A percentile compares a stretch with the other conserved stretches of the same genome.
phyloP scores from a whole-genome alignment of 805 yeast genomes.

The Candida coleopterorum region DNA sequence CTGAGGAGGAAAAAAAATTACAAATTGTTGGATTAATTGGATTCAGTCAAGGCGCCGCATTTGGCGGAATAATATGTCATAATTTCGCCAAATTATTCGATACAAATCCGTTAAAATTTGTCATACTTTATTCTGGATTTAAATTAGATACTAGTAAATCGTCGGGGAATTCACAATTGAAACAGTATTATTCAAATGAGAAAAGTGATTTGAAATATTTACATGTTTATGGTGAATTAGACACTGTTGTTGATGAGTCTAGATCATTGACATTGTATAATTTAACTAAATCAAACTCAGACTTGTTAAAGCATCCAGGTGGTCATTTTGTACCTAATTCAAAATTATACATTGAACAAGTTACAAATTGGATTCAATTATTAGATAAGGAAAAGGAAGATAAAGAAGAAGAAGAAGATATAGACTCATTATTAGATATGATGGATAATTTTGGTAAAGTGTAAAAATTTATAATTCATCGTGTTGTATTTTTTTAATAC shows the following conservation, averaged over 20 bases:
- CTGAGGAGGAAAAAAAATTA: constrained; percentile 17
- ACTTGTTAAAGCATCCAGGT: constrained; percentile 82
- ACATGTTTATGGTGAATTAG: constrained; percentile 82
- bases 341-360: constrained; percentile 42
- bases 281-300: constrained; percentile 39
- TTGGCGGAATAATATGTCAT: constrained; percentile 66
- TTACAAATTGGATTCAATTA: constrained; percentile 34
- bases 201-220: constrained; percentile 34
- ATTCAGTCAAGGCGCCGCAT: constrained; percentile 92
- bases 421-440: constrained; percentile 32
- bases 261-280: constrained; percentile 58
- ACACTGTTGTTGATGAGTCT: constrained; percentile 75
- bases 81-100: constrained; percentile 53
- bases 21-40: constrained; percentile 90
- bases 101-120: constrained; percentile 52
- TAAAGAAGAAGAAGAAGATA: constrained; percentile 18
- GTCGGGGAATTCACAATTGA: constrained; percentile 23
- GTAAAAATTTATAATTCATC: constrained; percentile 9
- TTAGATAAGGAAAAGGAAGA: constrained; percentile 12
- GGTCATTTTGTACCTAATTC: constrained; percentile 96
- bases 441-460: constrained; percentile 28
- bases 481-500: constrained; percentile 15
- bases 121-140: constrained; percentile 69
- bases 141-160: constrained; percentile 23
- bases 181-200: constrained; percentile 18